Base-by-base conservation (phyloP, 805 yeast genomes). In the Monosporozyma servazzii region DNA sequence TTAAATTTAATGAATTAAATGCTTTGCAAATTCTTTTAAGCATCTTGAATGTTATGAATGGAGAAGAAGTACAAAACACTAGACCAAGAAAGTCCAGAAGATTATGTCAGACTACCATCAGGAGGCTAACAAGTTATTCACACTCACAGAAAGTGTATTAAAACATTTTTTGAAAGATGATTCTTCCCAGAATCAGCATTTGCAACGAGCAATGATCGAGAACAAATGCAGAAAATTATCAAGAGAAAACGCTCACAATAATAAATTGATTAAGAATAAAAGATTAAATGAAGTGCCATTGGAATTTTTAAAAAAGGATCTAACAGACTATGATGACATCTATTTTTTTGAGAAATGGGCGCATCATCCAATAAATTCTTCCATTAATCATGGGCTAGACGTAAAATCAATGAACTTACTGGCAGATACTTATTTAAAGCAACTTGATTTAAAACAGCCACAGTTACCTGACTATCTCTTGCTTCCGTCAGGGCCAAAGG, bases 121-220 rank as follows among this genome's bases (percentile, higher is more conserved):
- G 1, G 49, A 47, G 30, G 49, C 49, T 11, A 9, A n/a, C 7
- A 40, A 40, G 21, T 23, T 47, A 15, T 37, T 47, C 20, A 11
- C 17, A 13, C 30, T 47, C 25, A 30, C 49, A 13, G 25, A 39
- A 15, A n/a, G 18, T 20, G 23, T 47, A n/a, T 17, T 47, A 18
- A 45, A 10, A 43, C 25, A 21, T 21, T 36, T 31, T 30, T 20
- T 43, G 10, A 30, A 23, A 6, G 25, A 30, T 23, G 13, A 44
- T 10, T 6, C n/a, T 4, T 18, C 39, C 6, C 11, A 21, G 3
- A 30, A 30, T 27, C n/a, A 17, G 15, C 7, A 5, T 9, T 20
- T 39, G 17, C 39, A 47, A 47, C 17, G 49, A 20, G 49, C 49
- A 8, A 37, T 25, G 11, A 17, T 47, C 5, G 49, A 47, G 21